Evolutionary conservation across 1,139 yeast genomes (phyloP), one percentile per base, ranked within the genome.

Genomic region (Nakaseomyces bracarensis): DNA sequence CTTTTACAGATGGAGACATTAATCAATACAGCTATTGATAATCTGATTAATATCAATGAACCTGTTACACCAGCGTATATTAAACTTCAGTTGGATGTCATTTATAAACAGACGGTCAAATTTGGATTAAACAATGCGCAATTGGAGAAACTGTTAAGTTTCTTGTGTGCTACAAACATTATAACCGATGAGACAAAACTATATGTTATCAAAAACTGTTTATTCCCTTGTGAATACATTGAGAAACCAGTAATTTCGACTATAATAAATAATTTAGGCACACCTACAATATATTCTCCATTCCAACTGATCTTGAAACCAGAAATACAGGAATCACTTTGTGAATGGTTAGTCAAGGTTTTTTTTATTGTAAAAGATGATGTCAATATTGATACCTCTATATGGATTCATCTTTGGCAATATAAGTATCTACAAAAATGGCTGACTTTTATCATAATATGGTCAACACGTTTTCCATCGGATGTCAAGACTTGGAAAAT

Each of bases 361-460:
- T 50, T 40, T 28, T 46, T 54, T 28, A 29, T 55, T n/a, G 36
- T 47, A 11, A 55, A 64, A 0, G 60, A 56, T n/a, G 59, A 60
- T 14, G 29, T 21, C 15, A 47, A 53, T 2, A 45, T 63, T 4
- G 52, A 51, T 2, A 48, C 49, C 25, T 63, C 71, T 1, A 44
- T 69, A 11, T 57, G 74, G 43, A 63, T 72, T 48, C 66, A 69
- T 22, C 60, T 66, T 31, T 60, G 76, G 47, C 67, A 69, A 39
- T 70, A 61, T 46, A 75, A 71, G 46, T 67, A 60, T 41, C 55
- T 69, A 30, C 67, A 77, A 27, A 64, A 65, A 1, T 64, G 67
- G 56, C 54, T 71, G 3, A 67, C 76, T 11, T 69, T 69, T 41
- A 46, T 75, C 13, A 51, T 75, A 14, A 58, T 68, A 35, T 52